A percentile compares a stretch with the other conserved stretches of the same genome.
phyloP scores from a whole-genome alignment of 345 rosid genomes.

The Luvunga scandens region DNA sequence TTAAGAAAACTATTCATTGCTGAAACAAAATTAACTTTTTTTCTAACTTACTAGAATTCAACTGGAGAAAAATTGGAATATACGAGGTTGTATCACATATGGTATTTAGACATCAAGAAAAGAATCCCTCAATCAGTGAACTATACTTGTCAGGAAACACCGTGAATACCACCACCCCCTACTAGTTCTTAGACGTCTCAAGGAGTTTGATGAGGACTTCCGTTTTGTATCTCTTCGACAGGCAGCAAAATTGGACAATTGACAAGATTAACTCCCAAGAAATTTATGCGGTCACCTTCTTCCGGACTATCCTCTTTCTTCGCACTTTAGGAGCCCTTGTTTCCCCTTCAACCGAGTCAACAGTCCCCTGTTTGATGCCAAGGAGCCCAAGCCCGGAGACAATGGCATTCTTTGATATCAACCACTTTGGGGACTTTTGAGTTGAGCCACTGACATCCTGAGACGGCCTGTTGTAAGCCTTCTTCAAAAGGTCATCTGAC shows the following conservation, averaged over 20 bases:
- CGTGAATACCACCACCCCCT: neutral
- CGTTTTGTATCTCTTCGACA: neutral
- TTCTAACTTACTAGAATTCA: neutral
- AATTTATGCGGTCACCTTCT: constrained; percentile 52
- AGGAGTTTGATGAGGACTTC: neutral
- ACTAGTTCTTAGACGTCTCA: neutral
- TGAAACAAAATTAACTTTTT: too few species aligned
- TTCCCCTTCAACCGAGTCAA: constrained; percentile 36
- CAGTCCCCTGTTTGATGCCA: constrained; percentile 64
- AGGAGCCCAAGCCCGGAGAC: constrained; percentile 79
- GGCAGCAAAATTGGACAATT: constrained; percentile 24
- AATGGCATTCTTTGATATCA: constrained; percentile 74
- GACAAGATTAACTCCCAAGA: neutral
- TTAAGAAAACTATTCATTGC: too few species aligned
- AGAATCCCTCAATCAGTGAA: neutral
- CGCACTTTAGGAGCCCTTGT: constrained; percentile 56
- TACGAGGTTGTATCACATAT: neutral
- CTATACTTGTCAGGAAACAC: neutral
- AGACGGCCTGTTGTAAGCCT: constrained; percentile 65
- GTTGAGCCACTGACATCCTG: constrained; percentile 42
- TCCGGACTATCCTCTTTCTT: constrained; percentile 80
- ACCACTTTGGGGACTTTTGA: constrained; percentile 73
- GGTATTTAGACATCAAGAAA: neutral
- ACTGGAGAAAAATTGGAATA: neutral
- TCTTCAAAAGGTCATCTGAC: constrained; percentile 57